Conservation (phyloP, 805 yeast genomes). For the Starmerella potacharoeniae region DNA sequence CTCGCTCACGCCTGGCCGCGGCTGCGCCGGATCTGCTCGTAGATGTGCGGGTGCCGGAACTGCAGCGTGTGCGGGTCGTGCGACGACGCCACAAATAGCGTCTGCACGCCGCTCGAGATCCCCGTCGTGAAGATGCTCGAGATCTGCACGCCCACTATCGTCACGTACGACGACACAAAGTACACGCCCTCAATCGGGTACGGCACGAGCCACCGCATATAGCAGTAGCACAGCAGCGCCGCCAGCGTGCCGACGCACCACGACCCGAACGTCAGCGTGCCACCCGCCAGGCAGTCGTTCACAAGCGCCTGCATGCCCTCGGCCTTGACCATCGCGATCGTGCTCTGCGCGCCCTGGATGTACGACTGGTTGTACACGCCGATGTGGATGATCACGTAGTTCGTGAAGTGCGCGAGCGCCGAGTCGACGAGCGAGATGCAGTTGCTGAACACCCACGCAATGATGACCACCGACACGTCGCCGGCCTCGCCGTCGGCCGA, state of each 20-base stretch:
- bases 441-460: conserved; percentile 20
- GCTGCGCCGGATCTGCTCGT: not conserved
- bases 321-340: conserved; percentile 63
- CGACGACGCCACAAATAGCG: conserved; percentile 74
- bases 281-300: conserved; percentile 70
- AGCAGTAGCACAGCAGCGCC: conserved; percentile 51
- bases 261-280: conserved; percentile 68
- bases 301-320: conserved; percentile 78
- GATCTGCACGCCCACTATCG: conserved; percentile 65
- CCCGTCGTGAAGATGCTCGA: conserved; percentile 61
- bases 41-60: conserved; percentile 49
- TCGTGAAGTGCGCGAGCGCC: conserved; percentile 76
- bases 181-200: conserved; percentile 35
- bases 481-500: conserved; percentile 4
- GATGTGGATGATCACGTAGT: conserved; percentile 76
- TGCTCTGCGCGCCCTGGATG: conserved; percentile 63
- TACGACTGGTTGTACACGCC: conserved; percentile 80
- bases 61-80: conserved; percentile 76
- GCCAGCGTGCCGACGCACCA: conserved; percentile 60
- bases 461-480: conserved; percentile 17
- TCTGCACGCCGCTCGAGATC: conserved; percentile 68
- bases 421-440: conserved; percentile 58
- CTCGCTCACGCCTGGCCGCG: not conserved
- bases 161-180: conserved; percentile 53
- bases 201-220: conserved; percentile 57